Base-by-base conservation (phyloP, 768 basidiomycete species). In the Trametes cubensis region DNA sequence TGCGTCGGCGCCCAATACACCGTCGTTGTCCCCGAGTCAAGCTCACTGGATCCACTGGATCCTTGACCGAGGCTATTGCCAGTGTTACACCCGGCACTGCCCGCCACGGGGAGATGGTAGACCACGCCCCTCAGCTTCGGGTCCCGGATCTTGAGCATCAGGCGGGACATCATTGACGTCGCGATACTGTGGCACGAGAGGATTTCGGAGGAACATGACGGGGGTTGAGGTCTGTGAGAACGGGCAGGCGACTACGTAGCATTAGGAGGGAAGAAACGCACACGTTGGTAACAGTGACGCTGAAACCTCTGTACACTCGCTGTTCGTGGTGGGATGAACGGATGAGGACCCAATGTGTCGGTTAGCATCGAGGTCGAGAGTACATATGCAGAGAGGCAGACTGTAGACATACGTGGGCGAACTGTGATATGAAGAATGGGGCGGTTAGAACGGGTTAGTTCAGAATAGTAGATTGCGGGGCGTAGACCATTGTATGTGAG, bases 141-240 rank as follows among this genome's bases (percentile, higher is more conserved):
- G 34, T 61, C 45, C 21, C 60, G 60, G 34, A 61, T 55, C 34
- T 61, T 54, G 38, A 61, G 60, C 60, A 54, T 61, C 23, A 61
- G 41, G 17, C 60, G 50, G 18, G 34, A 25, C n/a, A 61, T 61
- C 23, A 61, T 48, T 14, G 49, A 51, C 4, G 40, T 42, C 34
- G 56, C 28, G 17, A 57, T 15, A 14, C 56, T 57, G 18, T 3
- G 18, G 4, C 15, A 11, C n/a, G n/a, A n/a, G n/a, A n/a, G n/a
- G n/a, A n/a, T n/a, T n/a, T n/a, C n/a, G n/a, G n/a, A n/a, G n/a
- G n/a, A n/a, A 28, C 28, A 28, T 3, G 28, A 28, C 28, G 28
- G 28, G 4, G 28, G 28, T 28, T 4, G 28, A 28, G 28, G 28
- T 28, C 3, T 28, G 28, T 30, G 1, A 30, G 42, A 15, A 40